Evolutionary conservation across 1,284 basidiomycete species (phyloP).

Genomic region (Lignosus rhinocerotis): DNA sequence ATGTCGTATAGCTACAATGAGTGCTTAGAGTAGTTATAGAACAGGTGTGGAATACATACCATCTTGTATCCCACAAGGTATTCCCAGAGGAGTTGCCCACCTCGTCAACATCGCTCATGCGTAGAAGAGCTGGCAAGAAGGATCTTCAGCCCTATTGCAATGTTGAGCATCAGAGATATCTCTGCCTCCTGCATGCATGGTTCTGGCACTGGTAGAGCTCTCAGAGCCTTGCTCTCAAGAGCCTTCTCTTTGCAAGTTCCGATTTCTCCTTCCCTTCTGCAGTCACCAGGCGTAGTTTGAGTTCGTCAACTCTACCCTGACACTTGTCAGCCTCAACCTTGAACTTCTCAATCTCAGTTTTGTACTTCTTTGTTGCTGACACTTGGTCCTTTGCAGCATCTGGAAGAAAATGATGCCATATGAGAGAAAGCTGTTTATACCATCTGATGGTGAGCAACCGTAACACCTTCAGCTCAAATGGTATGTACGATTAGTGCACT

Average conservation of each 20-base stretch:
- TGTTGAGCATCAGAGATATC: background rate
- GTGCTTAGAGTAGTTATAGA: background rate
- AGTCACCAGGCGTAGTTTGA: no score
- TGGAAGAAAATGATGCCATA: background rate
- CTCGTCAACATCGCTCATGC: no score
- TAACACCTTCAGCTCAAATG: no score
- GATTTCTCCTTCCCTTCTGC: no score
- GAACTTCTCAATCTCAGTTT: background rate
- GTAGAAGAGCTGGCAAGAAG: no score
- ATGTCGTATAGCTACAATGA: conserved; percentile 26
- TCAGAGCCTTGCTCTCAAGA: background rate
- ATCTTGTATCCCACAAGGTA: background rate
- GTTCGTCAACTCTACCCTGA: no score
- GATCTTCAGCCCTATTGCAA: background rate
- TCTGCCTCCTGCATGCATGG: background rate
- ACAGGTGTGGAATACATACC: conserved; percentile 1
- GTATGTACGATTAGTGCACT: conserved; percentile 30
- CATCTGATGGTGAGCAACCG: no score
- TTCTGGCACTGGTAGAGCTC: background rate
- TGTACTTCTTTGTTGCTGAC: background rate
- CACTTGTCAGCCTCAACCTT: no score
- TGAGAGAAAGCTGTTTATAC: background rate
- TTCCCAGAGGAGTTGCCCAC: no score
- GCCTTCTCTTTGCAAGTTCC: background rate
- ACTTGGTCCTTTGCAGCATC: background rate